Evolutionary conservation across 2,329 filamentous ascomycete genomes (phyloP), one percentile per base, ranked within the genome.

Genomic region (Trichoderma koningii): DNA sequence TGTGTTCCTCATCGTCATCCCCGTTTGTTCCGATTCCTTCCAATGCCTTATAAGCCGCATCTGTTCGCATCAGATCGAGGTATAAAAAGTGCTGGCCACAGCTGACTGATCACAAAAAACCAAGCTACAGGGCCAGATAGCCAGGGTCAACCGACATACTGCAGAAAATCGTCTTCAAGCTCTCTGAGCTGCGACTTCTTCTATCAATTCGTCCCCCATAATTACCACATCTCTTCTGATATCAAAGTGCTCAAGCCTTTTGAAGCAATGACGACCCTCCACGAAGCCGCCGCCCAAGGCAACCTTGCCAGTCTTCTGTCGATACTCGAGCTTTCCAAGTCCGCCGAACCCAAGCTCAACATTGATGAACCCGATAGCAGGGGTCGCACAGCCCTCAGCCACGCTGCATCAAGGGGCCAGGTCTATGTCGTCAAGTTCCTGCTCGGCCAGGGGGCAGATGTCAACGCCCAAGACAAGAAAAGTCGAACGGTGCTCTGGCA

Each of bases 401-500:
- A 50, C 28, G 55, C 38, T 34, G 23, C 56, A 19, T 15, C 12
- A 12, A 61, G 42, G 15, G 63, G 56, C 42, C 56, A 61, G n/a
- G 15, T 65, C 2, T 1, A 19, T 19, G 55, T 61, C 3, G 28
- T 68, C n/a, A 60, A 62, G 34, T 14, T 61, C 23, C 50, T 65
- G 5, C 5, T 61, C 2, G 1, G 10, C 2, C 48, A 55, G 15
- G 44, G 44, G 5, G 63, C 63, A 17, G 21, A 61, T 1, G 63
- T 65, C 6, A 61, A 65, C 26, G 55, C 44, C 4, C 5, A 50
- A 41, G 41, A 57, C 56, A 51, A 55, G 21, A 44, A 48, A 5
- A 23, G 44, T n/a, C 63, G 63, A 2, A 65, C 19, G 12, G 48
- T 44, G 4, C 42, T 65, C 2, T 65, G 63, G 63, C 55, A 61